Conservation (phyloP, 345 rosid genomes). For the Zanthoxylum bungeanum region DNA sequence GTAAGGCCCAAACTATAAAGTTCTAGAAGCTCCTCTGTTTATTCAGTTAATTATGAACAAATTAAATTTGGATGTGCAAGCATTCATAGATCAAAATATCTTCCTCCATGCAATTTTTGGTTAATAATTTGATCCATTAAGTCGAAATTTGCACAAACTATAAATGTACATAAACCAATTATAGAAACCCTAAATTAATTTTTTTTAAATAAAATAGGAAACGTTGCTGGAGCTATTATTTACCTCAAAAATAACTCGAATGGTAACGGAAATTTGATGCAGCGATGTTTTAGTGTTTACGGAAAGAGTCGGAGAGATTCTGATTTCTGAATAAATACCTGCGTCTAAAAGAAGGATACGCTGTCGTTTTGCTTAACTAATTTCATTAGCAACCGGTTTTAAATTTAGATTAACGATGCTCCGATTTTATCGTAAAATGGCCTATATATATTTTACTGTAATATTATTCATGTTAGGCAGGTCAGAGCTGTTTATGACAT, state of each 20-base stretch:
- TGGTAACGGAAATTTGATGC: background rate
- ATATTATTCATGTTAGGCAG: too few species aligned
- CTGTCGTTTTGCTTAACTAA: background rate
- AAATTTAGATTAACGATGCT: background rate
- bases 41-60: background rate
- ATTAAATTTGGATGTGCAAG: background rate
- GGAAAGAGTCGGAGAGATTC: background rate
- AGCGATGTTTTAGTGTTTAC: background rate
- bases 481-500: too few species aligned
- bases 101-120: background rate
- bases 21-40: background rate
- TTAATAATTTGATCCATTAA: background rate
- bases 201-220: background rate
- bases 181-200: background rate
- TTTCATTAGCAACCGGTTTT: background rate
- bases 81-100: background rate
- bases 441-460: too few species aligned
- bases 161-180: too few species aligned
- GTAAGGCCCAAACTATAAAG: constrained; percentile 3
- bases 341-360: background rate
- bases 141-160: background rate
- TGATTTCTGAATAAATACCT: background rate
- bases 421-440: too few species aligned
- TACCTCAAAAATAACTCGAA: constrained; percentile 6
- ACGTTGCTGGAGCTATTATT: background rate